Percentiles rank a stretch among this genome's conserved stretches.
phyloP scores from a whole-genome alignment of 1,284 basidiomycete species.

The Marasmius fiardii region DNA sequence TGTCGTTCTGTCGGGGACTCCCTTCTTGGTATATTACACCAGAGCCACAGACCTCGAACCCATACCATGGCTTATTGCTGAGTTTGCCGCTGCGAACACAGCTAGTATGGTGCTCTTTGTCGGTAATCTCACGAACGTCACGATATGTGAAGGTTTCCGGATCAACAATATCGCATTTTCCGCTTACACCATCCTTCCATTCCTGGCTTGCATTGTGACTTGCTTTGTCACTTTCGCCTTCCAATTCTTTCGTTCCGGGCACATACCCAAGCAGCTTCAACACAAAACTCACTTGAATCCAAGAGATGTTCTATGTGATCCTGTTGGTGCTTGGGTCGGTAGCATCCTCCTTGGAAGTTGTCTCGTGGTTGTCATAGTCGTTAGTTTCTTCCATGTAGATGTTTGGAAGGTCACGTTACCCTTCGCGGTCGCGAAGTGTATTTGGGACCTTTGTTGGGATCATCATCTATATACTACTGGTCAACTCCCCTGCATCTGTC shows the following conservation, averaged over 20 bases:
- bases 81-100: slow-evolving; percentile 79
- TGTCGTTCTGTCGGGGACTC: slow-evolving; percentile 83
- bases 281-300: slow-evolving; percentile 37
- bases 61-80: slow-evolving; percentile 47
- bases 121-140: slow-evolving; percentile 73
- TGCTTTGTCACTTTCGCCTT: slow-evolving; percentile 52
- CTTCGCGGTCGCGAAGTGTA: slow-evolving; percentile 72
- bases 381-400: slow-evolving; percentile 57
- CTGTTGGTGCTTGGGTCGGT: slow-evolving; percentile 48
- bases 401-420: slow-evolving; percentile 89
- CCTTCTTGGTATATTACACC: slow-evolving; percentile 85
- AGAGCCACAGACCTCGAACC: slow-evolving; percentile 56
- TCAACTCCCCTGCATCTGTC: slow-evolving; percentile 18
- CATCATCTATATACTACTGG: slow-evolving; percentile 40
- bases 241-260: slow-evolving; percentile 49
- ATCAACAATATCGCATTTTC: slow-evolving; percentile 66
- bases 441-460: slow-evolving; percentile 64
- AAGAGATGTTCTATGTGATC: slow-evolving; percentile 46
- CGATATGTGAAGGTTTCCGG: slow-evolving; percentile 62
- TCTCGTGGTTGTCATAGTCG: slow-evolving; percentile 50
- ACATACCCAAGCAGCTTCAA: slow-evolving; percentile 49
- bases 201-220: slow-evolving; percentile 56
- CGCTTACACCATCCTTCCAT: slow-evolving; percentile 69
- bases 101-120: slow-evolving; percentile 66
- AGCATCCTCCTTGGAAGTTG: slow-evolving; percentile 44